Evolutionary conservation across 2,329 filamentous ascomycete species (phyloP).

Genomic region (Nemania serpens): DNA sequence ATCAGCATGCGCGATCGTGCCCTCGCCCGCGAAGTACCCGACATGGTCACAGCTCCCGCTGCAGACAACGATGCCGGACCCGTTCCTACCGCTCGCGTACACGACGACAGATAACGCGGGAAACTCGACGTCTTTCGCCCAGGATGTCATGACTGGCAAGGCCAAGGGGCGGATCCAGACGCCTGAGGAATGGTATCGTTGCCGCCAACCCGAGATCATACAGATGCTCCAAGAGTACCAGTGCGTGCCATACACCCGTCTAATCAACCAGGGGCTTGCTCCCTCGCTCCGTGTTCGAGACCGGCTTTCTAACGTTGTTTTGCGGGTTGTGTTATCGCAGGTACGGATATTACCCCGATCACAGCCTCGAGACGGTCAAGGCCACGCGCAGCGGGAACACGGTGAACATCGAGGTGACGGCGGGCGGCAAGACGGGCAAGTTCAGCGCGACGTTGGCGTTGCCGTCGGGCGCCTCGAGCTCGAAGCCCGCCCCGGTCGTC

Average conservation of each 20-base stretch:
- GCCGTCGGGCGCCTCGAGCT: constrained; percentile 43
- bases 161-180: constrained; percentile 49
- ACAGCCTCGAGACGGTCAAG: constrained; percentile 51
- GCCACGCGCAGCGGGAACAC: constrained; percentile 52
- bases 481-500: constrained; percentile 49
- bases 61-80: constrained; percentile 49
- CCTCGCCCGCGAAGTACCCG: constrained; percentile 36
- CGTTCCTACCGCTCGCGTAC: constrained; percentile 48
- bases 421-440: constrained; percentile 49
- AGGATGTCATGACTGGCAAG: constrained; percentile 46
- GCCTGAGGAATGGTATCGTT: constrained; percentile 53
- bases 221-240: constrained; percentile 56
- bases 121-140: constrained; percentile 36
- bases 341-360: constrained; percentile 55
- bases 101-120: constrained; percentile 45
- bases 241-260: constrained; percentile 37
- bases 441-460: constrained; percentile 51
- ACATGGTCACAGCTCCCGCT: constrained; percentile 44
- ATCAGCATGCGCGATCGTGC: constrained; percentile 35
- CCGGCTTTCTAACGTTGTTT: neutral
- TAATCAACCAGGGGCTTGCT: too few relatives aligned
- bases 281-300: neutral
- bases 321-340: constrained; percentile 11
- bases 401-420: constrained; percentile 49
- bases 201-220: constrained; percentile 56